Evolutionary conservation across 495 filamentous ascomycete species (phyloP).

Genomic region (Tuber umbilicatum): DNA sequence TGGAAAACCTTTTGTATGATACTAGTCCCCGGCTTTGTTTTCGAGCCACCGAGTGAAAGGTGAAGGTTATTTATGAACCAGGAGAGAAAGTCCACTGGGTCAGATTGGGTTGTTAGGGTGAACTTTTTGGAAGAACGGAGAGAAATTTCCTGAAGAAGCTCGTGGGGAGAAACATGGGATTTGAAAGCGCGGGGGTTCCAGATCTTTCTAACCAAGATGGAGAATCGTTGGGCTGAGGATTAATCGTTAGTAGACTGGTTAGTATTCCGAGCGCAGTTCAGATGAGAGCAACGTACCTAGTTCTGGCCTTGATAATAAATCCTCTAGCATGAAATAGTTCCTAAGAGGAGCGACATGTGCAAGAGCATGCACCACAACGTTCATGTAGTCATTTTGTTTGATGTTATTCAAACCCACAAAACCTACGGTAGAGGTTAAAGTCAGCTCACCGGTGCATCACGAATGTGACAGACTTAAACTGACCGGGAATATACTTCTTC

Average conservation of each 20-base stretch:
- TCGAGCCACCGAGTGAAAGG: constrained; percentile 80
- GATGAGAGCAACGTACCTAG: constrained; percentile 45
- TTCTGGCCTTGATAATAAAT: constrained; percentile 53
- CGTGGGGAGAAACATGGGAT: constrained; percentile 92
- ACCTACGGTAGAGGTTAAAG: constrained; percentile 44
- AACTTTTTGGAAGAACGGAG: constrained; percentile 85
- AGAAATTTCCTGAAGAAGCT: constrained; percentile 90
- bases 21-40: constrained; percentile 70
- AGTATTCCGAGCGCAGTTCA: constrained; percentile 49
- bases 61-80: constrained; percentile 98
- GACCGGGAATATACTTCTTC: constrained; percentile 75
- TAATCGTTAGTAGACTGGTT: constrained; percentile 53
- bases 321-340: constrained; percentile 86
- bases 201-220: constrained; percentile 88
- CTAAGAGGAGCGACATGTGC: constrained; percentile 84
- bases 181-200: constrained; percentile 98
- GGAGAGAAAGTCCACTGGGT: constrained; percentile 90
- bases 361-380: constrained; percentile 89
- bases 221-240: constrained; percentile 60
- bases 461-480: constrained; percentile 12
- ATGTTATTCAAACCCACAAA: constrained; percentile 99
- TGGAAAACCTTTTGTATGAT: constrained; percentile 91
- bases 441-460: constrained; percentile 6
- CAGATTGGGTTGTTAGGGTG: constrained; percentile 81
- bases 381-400: constrained; percentile 98